These are phyloP conservation scores for Solanum aculeatissimum DNA, from an alignment of 305 asterid species.

Conservation along the genomic window DNA sequence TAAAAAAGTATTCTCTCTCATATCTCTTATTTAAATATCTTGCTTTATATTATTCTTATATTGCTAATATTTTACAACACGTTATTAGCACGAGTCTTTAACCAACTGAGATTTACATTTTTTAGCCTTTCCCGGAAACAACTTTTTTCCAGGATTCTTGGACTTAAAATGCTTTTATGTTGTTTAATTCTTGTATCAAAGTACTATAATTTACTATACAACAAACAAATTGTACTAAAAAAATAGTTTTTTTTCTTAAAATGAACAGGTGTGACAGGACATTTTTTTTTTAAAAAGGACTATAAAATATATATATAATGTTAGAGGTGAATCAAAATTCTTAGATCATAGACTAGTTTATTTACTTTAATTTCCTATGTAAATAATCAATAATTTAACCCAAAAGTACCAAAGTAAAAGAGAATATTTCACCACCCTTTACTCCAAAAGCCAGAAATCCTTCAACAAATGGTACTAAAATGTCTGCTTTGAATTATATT, in stretches of 20 bases:
- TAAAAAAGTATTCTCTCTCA: too few species aligned
- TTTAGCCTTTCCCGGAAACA: not conserved
- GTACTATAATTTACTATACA: not conserved
- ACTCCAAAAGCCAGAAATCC: not conserved
- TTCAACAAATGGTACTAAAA: not conserved
- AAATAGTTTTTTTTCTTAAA: not conserved
- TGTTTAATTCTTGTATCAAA: not conserved
- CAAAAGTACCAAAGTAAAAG: not conserved
- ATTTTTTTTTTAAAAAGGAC: conserved; percentile 46
- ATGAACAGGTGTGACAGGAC: conserved; percentile 72
- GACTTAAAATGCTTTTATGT: not conserved
- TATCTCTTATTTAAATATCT: too few species aligned
- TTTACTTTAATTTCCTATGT: conserved; percentile 54
- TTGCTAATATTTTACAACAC: too few species aligned
- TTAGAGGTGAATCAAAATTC: conserved; percentile 60
- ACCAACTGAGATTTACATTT: too few species aligned
- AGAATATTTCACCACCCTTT: not conserved
- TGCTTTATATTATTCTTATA: too few species aligned
- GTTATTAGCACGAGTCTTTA: too few species aligned
- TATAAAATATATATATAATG: conserved; percentile 37
- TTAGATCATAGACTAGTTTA: conserved; percentile 84
- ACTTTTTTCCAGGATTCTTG: not conserved
- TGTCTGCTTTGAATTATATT: too few species aligned
- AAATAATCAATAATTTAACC: not conserved
- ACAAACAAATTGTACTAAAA: not conserved